These are phyloP conservation scores for Tuber indicum DNA, from an alignment of 495 filamentous ascomycete genomes.

Conservation along the genomic window DNA sequence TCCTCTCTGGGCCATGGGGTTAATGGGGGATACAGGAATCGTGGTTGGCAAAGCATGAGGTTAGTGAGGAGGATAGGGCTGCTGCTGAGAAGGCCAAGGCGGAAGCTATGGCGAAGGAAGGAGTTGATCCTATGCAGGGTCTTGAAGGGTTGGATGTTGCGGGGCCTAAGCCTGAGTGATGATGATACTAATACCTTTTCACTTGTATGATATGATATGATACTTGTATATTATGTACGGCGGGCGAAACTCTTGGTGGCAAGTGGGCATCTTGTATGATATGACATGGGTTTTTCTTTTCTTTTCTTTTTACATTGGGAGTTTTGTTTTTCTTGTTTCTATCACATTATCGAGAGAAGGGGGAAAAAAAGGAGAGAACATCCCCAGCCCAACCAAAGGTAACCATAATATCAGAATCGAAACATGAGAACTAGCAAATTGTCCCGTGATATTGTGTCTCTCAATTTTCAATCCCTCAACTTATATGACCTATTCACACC, in stretches of 20 bases:
- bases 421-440: neutral
- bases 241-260: neutral
- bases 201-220: too few species aligned
- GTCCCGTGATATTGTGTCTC: neutral
- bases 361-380: neutral
- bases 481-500: neutral
- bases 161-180: constrained; percentile 74
- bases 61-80: constrained; percentile 73
- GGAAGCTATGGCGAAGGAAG: constrained; percentile 48
- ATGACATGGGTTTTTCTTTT: neutral
- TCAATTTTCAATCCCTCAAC: neutral
- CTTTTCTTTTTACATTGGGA: neutral
- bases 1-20: neutral
- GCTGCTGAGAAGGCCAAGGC: constrained; percentile 55
- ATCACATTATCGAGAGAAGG: neutral
- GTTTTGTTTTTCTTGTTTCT: neutral
- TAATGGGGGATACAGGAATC: constrained; percentile 59
- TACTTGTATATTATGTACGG: neutral
- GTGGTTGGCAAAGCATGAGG: constrained; percentile 84
- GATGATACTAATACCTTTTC: neutral
- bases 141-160: constrained; percentile 89
- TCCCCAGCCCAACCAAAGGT: neutral
- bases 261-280: neutral
- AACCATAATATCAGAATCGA: neutral
- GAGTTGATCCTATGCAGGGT: constrained; percentile 90